Percentiles rank a stretch among this genome's conserved stretches.
phyloP scores from a whole-genome alignment of 371 early-diverging fungal genomes.

The Mucor circinelloides region DNA sequence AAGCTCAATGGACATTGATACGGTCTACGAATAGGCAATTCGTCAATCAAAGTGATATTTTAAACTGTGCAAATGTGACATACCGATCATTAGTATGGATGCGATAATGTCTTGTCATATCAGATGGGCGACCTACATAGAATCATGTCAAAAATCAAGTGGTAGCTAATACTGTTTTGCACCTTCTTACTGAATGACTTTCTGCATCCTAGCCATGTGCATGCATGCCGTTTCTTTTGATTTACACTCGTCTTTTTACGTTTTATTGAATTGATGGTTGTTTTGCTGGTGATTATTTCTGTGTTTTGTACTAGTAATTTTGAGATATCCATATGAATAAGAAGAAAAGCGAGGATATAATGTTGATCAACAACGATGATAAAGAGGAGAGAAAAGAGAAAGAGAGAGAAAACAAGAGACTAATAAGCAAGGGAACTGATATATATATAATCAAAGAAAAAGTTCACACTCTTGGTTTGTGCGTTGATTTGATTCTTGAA shows the following conservation, averaged over 20 bases:
- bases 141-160: neutral
- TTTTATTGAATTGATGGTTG: neutral
- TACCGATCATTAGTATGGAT: constrained; percentile 36
- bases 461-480: neutral
- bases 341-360: neutral
- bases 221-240: constrained; percentile 22
- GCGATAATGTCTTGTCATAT: constrained; percentile 32
- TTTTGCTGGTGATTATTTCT: constrained; percentile 5
- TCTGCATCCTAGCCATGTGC: constrained; percentile 25
- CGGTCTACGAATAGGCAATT: constrained; percentile 12
- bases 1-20: constrained; percentile 22
- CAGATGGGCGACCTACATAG: constrained; percentile 26
- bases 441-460: neutral
- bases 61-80: neutral
- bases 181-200: constrained; percentile 25
- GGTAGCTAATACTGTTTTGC: neutral
- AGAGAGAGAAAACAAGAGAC: constrained; percentile 8
- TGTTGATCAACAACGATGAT: neutral
- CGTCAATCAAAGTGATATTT: neutral
- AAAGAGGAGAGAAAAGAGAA: neutral
- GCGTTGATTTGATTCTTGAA: constrained; percentile 8
- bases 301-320: constrained; percentile 13
- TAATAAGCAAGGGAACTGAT: neutral
- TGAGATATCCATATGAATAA: constrained; percentile 22
- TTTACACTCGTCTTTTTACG: neutral